Percentiles rank a stretch among this genome's conserved stretches.
phyloP scores from a whole-genome alignment of 345 rosid genomes.

The Camelina neglecta region DNA sequence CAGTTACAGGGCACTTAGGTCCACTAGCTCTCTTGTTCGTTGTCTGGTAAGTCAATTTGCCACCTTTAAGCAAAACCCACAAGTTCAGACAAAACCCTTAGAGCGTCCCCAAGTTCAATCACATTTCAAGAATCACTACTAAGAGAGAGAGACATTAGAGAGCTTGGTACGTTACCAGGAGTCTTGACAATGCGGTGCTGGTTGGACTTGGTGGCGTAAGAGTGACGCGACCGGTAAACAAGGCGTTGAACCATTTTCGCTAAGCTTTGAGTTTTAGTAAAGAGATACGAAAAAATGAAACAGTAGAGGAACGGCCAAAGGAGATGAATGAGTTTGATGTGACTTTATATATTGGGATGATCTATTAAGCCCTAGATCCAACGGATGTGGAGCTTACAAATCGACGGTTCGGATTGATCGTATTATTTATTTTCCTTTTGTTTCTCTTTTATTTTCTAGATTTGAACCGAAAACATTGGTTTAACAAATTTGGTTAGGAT shows the following conservation, averaged over 20 bases:
- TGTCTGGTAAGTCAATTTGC: conserved; percentile 83
- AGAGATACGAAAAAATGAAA: too few relatives aligned
- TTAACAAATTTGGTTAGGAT: too few relatives aligned
- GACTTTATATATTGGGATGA: conserved; percentile 1
- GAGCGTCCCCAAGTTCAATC: background rate
- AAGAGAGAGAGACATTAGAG: background rate
- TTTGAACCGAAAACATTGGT: too few relatives aligned
- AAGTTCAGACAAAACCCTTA: background rate
- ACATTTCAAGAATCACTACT: conserved; percentile 1
- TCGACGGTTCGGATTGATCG: conserved; percentile 13
- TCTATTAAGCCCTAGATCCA: conserved; percentile 27
- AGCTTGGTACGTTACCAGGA: conserved; percentile 54
- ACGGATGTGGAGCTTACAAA: background rate
- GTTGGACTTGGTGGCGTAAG: conserved; percentile 92
- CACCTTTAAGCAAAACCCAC: conserved; percentile 51
- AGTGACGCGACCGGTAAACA: conserved; percentile 75
- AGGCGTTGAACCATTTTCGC: conserved; percentile 84
- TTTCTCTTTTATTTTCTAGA: too few relatives aligned
- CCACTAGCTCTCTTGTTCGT: conserved; percentile 91
- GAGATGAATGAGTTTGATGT: background rate
- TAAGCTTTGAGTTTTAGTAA: conserved; percentile 18
- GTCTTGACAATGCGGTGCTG: conserved; percentile 91
- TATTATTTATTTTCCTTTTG: background rate
- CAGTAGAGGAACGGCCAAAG: conserved; percentile 12
- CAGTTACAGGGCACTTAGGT: conserved; percentile 87